phyloP scores from a whole-genome alignment of 768 basidiomycete species.

The Termitomyces heimii region DNA sequence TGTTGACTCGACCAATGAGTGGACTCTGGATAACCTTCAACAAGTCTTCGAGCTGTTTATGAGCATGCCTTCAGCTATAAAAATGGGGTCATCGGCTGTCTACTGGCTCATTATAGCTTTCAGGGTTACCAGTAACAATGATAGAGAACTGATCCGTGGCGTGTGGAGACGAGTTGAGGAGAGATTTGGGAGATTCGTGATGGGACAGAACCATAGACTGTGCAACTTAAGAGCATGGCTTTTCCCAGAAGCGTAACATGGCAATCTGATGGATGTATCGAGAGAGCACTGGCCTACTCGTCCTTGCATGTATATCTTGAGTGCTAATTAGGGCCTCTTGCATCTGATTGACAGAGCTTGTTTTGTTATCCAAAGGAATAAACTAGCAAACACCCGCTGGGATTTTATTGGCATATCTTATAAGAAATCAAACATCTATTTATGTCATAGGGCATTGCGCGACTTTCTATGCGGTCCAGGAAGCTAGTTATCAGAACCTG shows the following conservation, averaged over 20 bases:
- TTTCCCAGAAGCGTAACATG: slow-evolving; percentile 19
- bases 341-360: too few relatives aligned
- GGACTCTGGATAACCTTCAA: slow-evolving; percentile 55
- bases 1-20: slow-evolving; percentile 20
- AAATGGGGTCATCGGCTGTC: slow-evolving; percentile 40
- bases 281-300: neutral
- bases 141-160: slow-evolving; percentile 41
- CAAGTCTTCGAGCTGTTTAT: slow-evolving; percentile 60
- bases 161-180: slow-evolving; percentile 54
- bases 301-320: too few relatives aligned
- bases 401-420: too few relatives aligned
- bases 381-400: too few relatives aligned
- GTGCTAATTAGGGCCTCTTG: too few relatives aligned
- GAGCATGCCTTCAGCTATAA: slow-evolving; percentile 37
- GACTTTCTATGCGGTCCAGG: too few relatives aligned
- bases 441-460: too few relatives aligned
- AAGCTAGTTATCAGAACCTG: too few relatives aligned
- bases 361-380: too few relatives aligned
- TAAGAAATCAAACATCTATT: too few relatives aligned
- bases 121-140: slow-evolving; percentile 48
- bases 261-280: neutral
- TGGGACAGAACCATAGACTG: slow-evolving; percentile 40
- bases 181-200: slow-evolving; percentile 42
- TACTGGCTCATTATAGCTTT: slow-evolving; percentile 71
- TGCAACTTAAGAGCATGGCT: slow-evolving; percentile 30